Percentiles rank a stretch among this genome's conserved stretches.
Conservation (phyloP, 2,329 filamentous ascomycete species). For the Ceratocystis eucalypticola region DNA sequence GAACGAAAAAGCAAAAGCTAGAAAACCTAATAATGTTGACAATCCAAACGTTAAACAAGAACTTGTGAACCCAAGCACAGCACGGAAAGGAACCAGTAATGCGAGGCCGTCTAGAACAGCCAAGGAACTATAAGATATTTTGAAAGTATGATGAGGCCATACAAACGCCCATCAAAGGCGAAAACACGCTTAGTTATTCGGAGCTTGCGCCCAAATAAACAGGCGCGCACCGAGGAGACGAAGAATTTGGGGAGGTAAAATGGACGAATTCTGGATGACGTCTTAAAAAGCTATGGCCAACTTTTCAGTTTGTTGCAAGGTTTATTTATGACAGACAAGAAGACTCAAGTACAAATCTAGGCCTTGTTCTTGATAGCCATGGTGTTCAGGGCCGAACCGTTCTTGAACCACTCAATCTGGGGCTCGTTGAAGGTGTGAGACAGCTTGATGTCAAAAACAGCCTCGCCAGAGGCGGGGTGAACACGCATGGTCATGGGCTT, state of each 20-base stretch:
- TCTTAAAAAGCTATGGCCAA: conserved; percentile 3
- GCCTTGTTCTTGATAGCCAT: conserved; percentile 60
- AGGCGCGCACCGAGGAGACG: neutral
- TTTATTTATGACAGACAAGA: neutral
- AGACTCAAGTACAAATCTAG: conserved; percentile 20
- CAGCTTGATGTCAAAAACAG: conserved; percentile 68
- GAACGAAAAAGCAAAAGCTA: conserved; percentile 9
- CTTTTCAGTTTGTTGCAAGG: neutral
- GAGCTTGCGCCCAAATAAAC: neutral
- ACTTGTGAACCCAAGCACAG: conserved; percentile 14
- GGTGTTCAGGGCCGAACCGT: conserved; percentile 92
- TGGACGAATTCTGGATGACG: neutral
- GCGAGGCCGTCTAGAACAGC: conserved; percentile 13
- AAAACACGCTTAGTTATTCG: neutral
- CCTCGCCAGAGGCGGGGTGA: conserved; percentile 69
- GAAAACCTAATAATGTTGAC: conserved; percentile 12
- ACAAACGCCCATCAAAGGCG: neutral
- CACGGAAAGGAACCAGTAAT: conserved; percentile 11
- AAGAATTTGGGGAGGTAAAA: neutral
- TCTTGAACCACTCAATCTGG: conserved; percentile 99
- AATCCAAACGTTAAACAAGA: conserved; percentile 14
- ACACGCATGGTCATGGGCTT: conserved; percentile 86
- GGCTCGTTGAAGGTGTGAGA: conserved; percentile 95
- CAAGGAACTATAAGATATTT: conserved; percentile 5
- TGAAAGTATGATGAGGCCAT: neutral